Conservation (phyloP, 495 filamentous ascomycete genomes). For the Aspergillus heteromorphus region DNA sequence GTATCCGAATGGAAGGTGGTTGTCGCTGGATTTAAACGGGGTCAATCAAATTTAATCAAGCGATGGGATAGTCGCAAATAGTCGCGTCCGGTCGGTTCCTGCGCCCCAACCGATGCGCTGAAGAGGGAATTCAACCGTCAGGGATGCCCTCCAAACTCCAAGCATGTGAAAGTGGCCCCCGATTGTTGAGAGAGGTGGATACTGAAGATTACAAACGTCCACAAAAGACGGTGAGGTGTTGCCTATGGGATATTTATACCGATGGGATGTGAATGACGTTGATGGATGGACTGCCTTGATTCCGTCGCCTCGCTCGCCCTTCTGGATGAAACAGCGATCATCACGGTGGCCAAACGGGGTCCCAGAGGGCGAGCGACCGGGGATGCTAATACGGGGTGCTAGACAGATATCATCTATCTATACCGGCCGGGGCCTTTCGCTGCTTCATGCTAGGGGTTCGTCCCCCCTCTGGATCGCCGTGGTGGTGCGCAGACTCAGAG, state of each 20-base stretch:
- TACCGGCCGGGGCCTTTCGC: too few relatives aligned
- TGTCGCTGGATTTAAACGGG: background rate
- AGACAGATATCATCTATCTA: too few relatives aligned
- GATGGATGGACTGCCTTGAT: background rate
- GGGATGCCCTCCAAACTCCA: background rate
- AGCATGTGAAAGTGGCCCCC: too few relatives aligned
- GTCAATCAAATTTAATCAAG: background rate
- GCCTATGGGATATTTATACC: background rate
- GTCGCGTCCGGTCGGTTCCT: background rate
- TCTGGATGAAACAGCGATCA: background rate
- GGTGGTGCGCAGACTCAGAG: too few relatives aligned
- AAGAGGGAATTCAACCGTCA: background rate
- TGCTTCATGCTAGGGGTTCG: too few relatives aligned
- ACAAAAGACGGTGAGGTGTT: background rate
- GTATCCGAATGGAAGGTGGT: background rate
- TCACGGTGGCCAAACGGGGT: background rate
- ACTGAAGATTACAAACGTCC: background rate
- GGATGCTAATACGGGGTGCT: too few relatives aligned
- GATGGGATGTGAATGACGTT: background rate
- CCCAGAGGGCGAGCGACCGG: too few relatives aligned
- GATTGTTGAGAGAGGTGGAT: too few relatives aligned
- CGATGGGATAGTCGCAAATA: background rate
- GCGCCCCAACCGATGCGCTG: background rate
- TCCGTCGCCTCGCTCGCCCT: background rate
- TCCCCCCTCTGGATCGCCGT: too few relatives aligned